phyloP scores from a whole-genome alignment of 352 stramenopile species.

The Thalassiosira delicatula region DNA sequence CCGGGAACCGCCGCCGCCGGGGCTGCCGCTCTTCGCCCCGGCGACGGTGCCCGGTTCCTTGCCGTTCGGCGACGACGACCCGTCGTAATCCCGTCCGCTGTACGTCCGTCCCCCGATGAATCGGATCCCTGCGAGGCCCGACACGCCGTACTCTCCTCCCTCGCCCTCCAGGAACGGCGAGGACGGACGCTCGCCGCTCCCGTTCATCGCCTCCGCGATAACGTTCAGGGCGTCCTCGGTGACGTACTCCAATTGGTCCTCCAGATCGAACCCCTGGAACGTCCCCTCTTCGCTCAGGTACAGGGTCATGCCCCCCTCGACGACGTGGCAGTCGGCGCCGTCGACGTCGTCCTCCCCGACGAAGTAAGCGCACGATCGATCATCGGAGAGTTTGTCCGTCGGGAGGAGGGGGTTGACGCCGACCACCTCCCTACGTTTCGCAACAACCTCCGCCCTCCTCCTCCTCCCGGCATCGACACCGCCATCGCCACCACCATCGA shows the following conservation, averaged over 20 bases:
- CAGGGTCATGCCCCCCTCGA: conserved; percentile 5
- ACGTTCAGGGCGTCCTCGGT: conserved; percentile 2
- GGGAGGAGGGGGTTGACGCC: neutral
- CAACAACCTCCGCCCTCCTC: neutral
- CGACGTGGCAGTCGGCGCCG: neutral
- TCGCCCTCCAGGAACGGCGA: neutral
- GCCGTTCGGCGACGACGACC: too few species aligned
- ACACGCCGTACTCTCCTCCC: neutral
- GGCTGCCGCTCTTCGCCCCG: too few species aligned
- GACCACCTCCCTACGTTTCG: neutral
- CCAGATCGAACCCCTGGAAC: neutral
- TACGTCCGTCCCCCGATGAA: neutral
- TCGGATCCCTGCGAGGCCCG: neutral
- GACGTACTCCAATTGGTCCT: neutral
- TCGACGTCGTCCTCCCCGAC: neutral
- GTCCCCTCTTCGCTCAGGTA: neutral
- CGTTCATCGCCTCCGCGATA: conserved; percentile 8
- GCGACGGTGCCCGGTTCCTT: too few species aligned
- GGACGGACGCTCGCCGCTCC: too few species aligned
- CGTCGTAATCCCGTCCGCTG: too few species aligned
- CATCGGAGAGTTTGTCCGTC: neutral
- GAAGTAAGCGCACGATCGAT: neutral
- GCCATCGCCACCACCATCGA: too few species aligned
- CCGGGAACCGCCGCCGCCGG: too few species aligned
- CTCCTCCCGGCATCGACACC: too few species aligned